Percentiles rank a stretch among this genome's conserved stretches.
Evolutionary conservation across 371 early-diverging fungal genomes (phyloP).

Genomic region (Apophysomyces variabilis): DNA sequence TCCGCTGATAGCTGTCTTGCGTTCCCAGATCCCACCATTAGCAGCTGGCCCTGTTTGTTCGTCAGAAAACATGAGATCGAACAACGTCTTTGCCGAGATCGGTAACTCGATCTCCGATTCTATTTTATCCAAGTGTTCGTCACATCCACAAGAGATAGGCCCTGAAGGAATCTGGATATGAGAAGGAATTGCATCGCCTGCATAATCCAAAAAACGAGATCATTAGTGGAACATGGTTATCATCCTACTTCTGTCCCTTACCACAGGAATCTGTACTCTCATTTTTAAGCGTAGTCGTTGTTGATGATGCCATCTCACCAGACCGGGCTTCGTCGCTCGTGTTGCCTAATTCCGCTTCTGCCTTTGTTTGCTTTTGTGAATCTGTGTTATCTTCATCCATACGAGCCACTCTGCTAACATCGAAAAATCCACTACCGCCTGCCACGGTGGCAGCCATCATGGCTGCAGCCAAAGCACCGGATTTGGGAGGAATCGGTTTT

Average conservation of each 20-base stretch:
- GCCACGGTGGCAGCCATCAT: constrained; percentile 59
- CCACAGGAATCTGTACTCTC: not conserved
- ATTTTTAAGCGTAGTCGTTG: not conserved
- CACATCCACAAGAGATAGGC: constrained; percentile 64
- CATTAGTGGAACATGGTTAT: not conserved
- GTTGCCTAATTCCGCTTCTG: not conserved
- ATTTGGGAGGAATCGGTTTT: constrained; percentile 33
- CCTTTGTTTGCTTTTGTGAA: not conserved
- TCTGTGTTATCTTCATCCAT: constrained; percentile 17
- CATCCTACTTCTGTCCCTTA: not conserved
- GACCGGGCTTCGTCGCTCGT: not conserved
- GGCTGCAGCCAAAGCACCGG: constrained; percentile 54
- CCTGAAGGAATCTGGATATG: constrained; percentile 52
- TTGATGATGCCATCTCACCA: not conserved
- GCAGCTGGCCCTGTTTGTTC: constrained; percentile 25
- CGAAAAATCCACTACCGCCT: constrained; percentile 49
- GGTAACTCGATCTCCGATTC: constrained; percentile 60
- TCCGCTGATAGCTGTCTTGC: constrained; percentile 48
- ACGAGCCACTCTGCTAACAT: constrained; percentile 28
- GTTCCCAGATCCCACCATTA: constrained; percentile 49
- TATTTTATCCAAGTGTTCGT: constrained; percentile 68
- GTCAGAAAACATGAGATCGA: constrained; percentile 61
- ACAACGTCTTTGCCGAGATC: constrained; percentile 65
- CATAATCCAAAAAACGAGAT: not conserved
- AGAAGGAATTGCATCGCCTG: constrained; percentile 41